Evolutionary conservation across 371 early-diverging fungal species (phyloP).

Genomic region (Mucor saturninus): DNA sequence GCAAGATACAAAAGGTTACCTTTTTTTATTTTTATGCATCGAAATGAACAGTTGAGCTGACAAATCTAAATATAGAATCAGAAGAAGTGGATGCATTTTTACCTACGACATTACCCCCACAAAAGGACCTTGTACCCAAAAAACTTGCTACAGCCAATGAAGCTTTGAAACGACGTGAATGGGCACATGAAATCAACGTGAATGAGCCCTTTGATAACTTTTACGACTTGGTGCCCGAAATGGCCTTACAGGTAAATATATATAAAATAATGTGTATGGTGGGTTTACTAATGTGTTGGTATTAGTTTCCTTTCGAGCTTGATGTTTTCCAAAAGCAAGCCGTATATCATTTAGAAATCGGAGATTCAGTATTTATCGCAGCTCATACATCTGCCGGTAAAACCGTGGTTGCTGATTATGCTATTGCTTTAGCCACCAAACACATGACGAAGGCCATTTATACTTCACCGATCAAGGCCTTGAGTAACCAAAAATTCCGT

Average conservation of each 20-base stretch:
- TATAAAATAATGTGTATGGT: background rate
- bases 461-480: constrained; percentile 99
- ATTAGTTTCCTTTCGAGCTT: constrained; percentile 92
- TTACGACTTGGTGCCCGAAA: constrained; percentile 79
- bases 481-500: constrained; percentile 99
- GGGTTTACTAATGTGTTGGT: background rate
- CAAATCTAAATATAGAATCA: too few species aligned
- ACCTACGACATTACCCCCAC: constrained; percentile 31
- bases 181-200: constrained; percentile 94
- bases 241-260: constrained; percentile 69
- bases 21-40: too few species aligned
- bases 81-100: constrained; percentile 49
- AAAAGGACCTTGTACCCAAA: constrained; percentile 27
- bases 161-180: constrained; percentile 65
- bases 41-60: constrained; percentile 21
- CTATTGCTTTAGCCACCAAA: constrained; percentile 90
- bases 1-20: background rate
- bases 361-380: constrained; percentile 97
- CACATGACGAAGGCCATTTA: constrained; percentile 99
- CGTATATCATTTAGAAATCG: constrained; percentile 94
- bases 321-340: constrained; percentile 99
- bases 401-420: constrained; percentile 99
- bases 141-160: constrained; percentile 40
- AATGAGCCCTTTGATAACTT: constrained; percentile 86
- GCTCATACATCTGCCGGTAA: constrained; percentile 99